Evolutionary conservation across 2,329 filamentous ascomycete genomes (phyloP), one percentile per base, ranked within the genome.

Genomic region (Mycocentrospora acerina): DNA sequence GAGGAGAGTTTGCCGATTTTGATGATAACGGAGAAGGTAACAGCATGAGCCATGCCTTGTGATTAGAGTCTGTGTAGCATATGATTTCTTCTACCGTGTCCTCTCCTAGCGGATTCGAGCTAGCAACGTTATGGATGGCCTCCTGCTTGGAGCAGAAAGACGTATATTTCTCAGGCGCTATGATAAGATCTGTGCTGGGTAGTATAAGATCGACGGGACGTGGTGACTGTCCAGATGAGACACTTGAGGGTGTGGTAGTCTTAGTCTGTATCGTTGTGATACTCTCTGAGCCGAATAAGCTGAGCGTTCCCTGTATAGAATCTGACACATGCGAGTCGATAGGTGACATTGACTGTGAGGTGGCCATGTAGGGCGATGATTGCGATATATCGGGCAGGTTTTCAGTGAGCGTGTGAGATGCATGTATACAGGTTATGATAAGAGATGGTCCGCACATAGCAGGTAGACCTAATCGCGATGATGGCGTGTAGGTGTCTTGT

Each of bases 11-110:
- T 5, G 58, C 68, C 3, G 62, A 67, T 34, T 55, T 60, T 3
- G 64, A 67, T 5, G 53, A 54, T 3, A 56, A 51, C n/a, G 66
- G 64, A 2, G 67, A 71, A 2, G 67, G 55, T 11, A 70, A 41
- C 6, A 57, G 57, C 40, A 72, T 55, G n/a, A 67, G 50, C 64
- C 68, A 72, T 4, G 61, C 43, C 25, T 60, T 57, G 12, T 53
- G 42, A 13, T 59, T 53, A 6, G 53, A 42, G 14, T 68, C 58
- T 9, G 62, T 48, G 28, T 64, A 58, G 25, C 77, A 69, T 14
- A 76, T 65, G 29, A 82, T 72, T 37, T 82, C 78, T 54, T 82
- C 79, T 10, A 81, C 66, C 27, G 76, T 75, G 18, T 78, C 73
- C 12, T 75, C 70, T 29, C 57, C 47, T 16, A 58, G 46, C 9